Evolutionary conservation across 2,329 filamentous ascomycete species (phyloP).

Genomic region (Fusarium equiseti): DNA sequence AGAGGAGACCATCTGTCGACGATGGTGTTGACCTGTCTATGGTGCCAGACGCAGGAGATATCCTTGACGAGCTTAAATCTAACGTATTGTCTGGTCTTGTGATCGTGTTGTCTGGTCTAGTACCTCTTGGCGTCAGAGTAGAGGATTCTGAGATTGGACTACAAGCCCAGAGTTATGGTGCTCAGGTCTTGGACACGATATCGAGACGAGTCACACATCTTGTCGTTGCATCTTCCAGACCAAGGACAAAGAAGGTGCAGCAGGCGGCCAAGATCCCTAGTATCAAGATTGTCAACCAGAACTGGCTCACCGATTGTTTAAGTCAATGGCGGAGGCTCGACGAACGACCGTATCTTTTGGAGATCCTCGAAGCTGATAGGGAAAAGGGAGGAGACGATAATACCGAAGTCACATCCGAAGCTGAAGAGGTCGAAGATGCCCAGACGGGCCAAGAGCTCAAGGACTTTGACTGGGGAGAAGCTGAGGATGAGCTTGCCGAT

Average conservation of each 20-base stretch:
- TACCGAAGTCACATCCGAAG: conserved; percentile 50
- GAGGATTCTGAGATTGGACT: conserved; percentile 86
- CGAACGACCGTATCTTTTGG: conserved; percentile 81
- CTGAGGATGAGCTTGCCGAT: conserved; percentile 80
- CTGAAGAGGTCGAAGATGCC: conserved; percentile 49
- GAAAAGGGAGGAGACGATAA: conserved; percentile 51
- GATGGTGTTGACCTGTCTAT: conserved; percentile 59
- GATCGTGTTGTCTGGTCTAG: conserved; percentile 90
- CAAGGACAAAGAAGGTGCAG: conserved; percentile 90
- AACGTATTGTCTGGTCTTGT: conserved; percentile 79
- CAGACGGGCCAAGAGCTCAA: conserved; percentile 60
- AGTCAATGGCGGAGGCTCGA: conserved; percentile 85
- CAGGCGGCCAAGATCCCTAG: conserved; percentile 82
- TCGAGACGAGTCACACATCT: conserved; percentile 77
- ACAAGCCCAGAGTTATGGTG: conserved; percentile 89
- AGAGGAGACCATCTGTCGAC: conserved; percentile 52
- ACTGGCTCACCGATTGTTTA: conserved; percentile 89
- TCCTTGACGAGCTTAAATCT: conserved; percentile 86
- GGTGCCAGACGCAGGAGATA: conserved; percentile 85
- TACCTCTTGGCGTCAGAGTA: conserved; percentile 84
- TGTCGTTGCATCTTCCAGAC: conserved; percentile 76
- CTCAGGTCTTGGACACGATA: conserved; percentile 68
- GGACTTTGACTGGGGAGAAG: conserved; percentile 70
- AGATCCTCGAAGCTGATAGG: conserved; percentile 78
- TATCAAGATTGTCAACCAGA: conserved; percentile 91